phyloP scores from a whole-genome alignment of 805 yeast genomes.

The Blastobotrys americana region DNA sequence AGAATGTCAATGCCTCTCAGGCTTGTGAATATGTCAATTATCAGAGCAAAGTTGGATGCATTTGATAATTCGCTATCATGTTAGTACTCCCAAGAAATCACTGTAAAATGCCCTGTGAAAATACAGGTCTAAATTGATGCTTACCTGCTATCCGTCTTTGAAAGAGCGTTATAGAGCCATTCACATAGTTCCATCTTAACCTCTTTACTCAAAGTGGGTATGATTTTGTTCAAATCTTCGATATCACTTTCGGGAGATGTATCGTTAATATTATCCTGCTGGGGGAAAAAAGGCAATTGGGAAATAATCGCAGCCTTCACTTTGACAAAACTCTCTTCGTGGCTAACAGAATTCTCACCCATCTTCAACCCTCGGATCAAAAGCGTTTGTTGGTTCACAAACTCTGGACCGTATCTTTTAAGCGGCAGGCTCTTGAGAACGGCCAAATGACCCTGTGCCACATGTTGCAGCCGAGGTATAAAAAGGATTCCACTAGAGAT shows the following conservation, averaged over 20 bases:
- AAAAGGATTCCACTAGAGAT: constrained; percentile 84
- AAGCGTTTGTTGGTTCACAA: constrained; percentile 10
- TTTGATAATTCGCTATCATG: not conserved
- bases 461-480: constrained; percentile 36
- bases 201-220: constrained; percentile 8
- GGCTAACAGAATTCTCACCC: not conserved
- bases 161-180: constrained; percentile 3
- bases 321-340: constrained; percentile 1
- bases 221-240: constrained; percentile 2
- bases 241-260: constrained; percentile 3
- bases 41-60: constrained; percentile 11
- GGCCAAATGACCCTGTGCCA: constrained; percentile 37
- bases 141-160: not conserved
- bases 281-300: not conserved
- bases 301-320: constrained; percentile 5
- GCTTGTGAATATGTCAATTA: constrained; percentile 16
- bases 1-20: not conserved
- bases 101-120: too few relatives aligned
- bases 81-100: too few relatives aligned
- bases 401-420: constrained; percentile 4
- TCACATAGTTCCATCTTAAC: constrained; percentile 9
- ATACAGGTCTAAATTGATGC: too few relatives aligned
- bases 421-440: constrained; percentile 38
- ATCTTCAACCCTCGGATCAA: constrained; percentile 11
- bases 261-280: not conserved